A percentile compares a stretch with the other conserved stretches of the same genome.
These are phyloP conservation scores for Lactarius hatsudake DNA, from an alignment of 768 basidiomycete species.

Conservation along the genomic window DNA sequence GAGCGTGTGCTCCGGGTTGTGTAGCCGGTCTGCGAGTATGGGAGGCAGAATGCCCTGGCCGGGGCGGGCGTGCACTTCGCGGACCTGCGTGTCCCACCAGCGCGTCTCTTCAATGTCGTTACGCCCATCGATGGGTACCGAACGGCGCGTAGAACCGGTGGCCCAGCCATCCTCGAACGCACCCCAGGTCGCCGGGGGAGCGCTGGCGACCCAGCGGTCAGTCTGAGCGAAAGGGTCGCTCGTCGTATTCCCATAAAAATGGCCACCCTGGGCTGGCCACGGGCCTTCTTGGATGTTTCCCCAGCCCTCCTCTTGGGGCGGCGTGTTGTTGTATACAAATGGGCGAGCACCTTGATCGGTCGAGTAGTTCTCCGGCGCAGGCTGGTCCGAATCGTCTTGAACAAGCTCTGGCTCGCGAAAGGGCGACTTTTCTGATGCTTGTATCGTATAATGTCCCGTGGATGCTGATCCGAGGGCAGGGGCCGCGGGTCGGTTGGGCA, in stretches of 20 bases:
- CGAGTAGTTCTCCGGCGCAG: conserved; percentile 14
- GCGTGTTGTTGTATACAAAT: conserved; percentile 23
- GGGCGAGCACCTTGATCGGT: conserved; percentile 15
- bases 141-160: conserved; percentile 30
- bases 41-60: conserved; percentile 72
- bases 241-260: conserved; percentile 15
- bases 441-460: conserved; percentile 34
- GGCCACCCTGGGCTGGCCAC: conserved; percentile 16
- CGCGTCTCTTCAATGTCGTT: conserved; percentile 55
- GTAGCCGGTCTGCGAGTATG: conserved; percentile 60
- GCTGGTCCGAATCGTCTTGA: conserved; percentile 24
- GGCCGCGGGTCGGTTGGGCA: conserved; percentile 35
- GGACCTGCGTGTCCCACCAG: conserved; percentile 65
- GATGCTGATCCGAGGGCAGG: conserved; percentile 38
- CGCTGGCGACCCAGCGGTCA: conserved; percentile 22
- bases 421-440: conserved; percentile 30
- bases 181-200: conserved; percentile 15
- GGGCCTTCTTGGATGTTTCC: background rate
- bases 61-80: conserved; percentile 50
- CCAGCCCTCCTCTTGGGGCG: conserved; percentile 15
- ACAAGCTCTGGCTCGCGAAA: conserved; percentile 36
- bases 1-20: conserved; percentile 69
- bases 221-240: conserved; percentile 12
- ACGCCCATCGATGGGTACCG: conserved; percentile 57
- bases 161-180: conserved; percentile 19